A percentile compares a stretch with the other conserved stretches of the same genome.
phyloP scores from a whole-genome alignment of 2,329 filamentous ascomycete genomes.

The Aspergillus cejpii region DNA sequence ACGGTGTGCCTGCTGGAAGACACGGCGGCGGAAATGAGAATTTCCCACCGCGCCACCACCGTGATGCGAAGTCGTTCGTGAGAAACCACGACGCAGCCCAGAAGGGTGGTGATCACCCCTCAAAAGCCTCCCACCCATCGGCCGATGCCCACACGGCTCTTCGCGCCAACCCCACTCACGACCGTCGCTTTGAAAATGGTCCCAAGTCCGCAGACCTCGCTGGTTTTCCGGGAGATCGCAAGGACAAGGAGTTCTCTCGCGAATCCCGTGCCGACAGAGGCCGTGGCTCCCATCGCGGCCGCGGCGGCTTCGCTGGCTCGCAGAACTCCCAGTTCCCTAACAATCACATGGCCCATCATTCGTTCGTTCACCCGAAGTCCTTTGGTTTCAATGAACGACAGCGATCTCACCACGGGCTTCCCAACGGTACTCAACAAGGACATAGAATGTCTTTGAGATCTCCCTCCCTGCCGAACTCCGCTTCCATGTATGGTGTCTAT shows the following conservation, averaged over 20 bases:
- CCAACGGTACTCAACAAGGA: constrained; percentile 38
- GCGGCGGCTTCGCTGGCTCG: constrained; percentile 33
- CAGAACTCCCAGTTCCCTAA: constrained; percentile 38
- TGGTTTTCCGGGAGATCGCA: constrained; percentile 28
- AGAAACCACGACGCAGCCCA: constrained; percentile 28
- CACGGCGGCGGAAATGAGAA: constrained; percentile 27
- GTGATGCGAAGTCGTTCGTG: constrained; percentile 32
- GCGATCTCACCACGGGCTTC: constrained; percentile 34
- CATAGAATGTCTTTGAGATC: constrained; percentile 52
- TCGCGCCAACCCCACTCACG: constrained; percentile 25
- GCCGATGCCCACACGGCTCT: constrained; percentile 30
- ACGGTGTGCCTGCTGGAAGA: constrained; percentile 20
- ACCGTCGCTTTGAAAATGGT: constrained; percentile 36
- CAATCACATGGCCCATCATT: constrained; percentile 35
- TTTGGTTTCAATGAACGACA: constrained; percentile 40
- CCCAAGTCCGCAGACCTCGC: constrained; percentile 34
- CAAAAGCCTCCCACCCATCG: constrained; percentile 25
- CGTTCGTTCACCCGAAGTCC: constrained; percentile 37
- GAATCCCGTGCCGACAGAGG: constrained; percentile 37
- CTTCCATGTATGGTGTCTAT: constrained; percentile 45
- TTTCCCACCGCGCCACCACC: constrained; percentile 24
- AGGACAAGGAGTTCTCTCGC: constrained; percentile 33
- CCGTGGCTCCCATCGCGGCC: constrained; percentile 36
- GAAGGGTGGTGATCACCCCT: constrained; percentile 23
- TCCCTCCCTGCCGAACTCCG: constrained; percentile 55